Base-by-base conservation (phyloP, 1,284 basidiomycete genomes). In the Schizopora paradoxa region DNA sequence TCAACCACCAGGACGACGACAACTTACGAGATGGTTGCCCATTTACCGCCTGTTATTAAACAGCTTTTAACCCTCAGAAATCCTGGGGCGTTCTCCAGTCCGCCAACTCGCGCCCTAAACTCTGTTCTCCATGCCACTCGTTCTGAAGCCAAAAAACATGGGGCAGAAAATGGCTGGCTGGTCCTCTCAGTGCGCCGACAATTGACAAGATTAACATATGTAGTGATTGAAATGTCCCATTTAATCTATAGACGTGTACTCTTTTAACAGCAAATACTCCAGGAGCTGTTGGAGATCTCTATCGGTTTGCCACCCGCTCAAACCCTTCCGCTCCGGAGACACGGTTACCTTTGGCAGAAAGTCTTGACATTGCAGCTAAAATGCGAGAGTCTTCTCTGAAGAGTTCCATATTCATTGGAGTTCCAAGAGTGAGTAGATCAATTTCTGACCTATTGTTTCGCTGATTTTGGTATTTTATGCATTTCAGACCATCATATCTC, bases 361-460 rank as follows among this genome's bases (percentile, higher is more conserved):
- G 76, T 43, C 70, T 84, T 52, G 76, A 77, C 61, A 82, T 77
- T 56, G 90, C 88, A 54, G 86, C 80, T 52, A 64, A 93, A 56
- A 93, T 98, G 80, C 79, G 95, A 42, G 95, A 99, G 70, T 81
- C 87, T 6, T 91, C 91, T 4, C 64, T 99, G 61, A 98, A 99
- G 69, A 93, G 90, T 58, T 83, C 86, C 60, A 89, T 93, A 54
- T 93, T 96, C 64, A 81, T 91, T 53, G 93, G 93, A 32, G 91
- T 95, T 46, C 91, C 91, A 54, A 78, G 89, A 65, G 88, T 91
- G 58, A 65, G 82, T 57, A 42, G 38, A 18, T 21, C 22, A 2
- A 6, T 22, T 6, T 42, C 14, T 29, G 13, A 25, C 18, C 29
- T n/a, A 22, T 33, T 26, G n/a, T 26, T 21, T n/a, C 3, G 16